phyloP scores from a whole-genome alignment of 371 early-diverging fungal genomes.

The Lichtheimia ornata region DNA sequence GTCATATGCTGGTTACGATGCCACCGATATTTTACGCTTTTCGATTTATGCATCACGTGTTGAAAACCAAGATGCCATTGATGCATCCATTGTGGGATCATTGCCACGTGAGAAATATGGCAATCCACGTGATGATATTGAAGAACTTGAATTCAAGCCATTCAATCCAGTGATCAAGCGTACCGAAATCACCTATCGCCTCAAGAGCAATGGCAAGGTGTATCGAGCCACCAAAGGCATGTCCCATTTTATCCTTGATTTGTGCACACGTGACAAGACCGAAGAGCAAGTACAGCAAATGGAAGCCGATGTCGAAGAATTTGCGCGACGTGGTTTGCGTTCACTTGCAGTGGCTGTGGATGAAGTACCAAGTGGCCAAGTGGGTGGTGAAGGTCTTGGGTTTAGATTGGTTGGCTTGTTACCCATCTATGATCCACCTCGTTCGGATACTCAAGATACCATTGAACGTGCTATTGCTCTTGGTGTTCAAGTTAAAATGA shows the following conservation, averaged over 20 bases:
- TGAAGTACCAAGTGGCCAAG: slow-evolving; percentile 53
- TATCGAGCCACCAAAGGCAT: slow-evolving; percentile 76
- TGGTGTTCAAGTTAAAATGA: slow-evolving; percentile 94
- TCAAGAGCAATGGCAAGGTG: slow-evolving; percentile 59
- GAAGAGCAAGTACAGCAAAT: slow-evolving; percentile 55
- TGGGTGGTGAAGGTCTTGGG: slow-evolving; percentile 52
- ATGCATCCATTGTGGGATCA: slow-evolving; percentile 72
- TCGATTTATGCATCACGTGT: slow-evolving; percentile 71
- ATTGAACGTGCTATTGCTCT: slow-evolving; percentile 83
- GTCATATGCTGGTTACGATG: slow-evolving; percentile 53
- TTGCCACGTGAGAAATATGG: slow-evolving; percentile 46
- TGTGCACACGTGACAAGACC: slow-evolving; percentile 70
- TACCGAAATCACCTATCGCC: slow-evolving; percentile 77
- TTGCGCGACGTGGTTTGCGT: slow-evolving; percentile 84
- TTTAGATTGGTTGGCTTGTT: slow-evolving; percentile 66
- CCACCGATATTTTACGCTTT: slow-evolving; percentile 58
- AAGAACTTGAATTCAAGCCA: slow-evolving; percentile 77
- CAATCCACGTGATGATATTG: slow-evolving; percentile 68
- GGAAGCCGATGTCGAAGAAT: slow-evolving; percentile 74
- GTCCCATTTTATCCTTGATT: slow-evolving; percentile 73
- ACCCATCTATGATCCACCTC: slow-evolving; percentile 90
- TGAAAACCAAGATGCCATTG: slow-evolving; percentile 79
- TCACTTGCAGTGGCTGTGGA: slow-evolving; percentile 78
- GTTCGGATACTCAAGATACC: slow-evolving; percentile 80
- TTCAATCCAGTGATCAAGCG: slow-evolving; percentile 91